phyloP scores from a whole-genome alignment of 768 basidiomycete species.

The Phylloporus rhodoxanthus region DNA sequence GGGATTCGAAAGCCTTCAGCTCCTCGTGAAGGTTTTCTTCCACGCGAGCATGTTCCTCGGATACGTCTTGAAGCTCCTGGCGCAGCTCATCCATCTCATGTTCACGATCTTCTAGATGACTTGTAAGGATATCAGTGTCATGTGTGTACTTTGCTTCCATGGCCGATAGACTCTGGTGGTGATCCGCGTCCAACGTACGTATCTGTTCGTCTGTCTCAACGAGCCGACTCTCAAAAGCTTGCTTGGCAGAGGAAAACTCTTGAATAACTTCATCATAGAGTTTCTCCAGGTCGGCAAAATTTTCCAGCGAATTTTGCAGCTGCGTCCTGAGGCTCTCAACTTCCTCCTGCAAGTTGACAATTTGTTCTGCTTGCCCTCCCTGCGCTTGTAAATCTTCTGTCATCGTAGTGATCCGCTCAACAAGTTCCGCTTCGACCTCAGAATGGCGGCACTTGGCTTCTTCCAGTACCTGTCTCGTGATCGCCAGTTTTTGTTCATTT shows the following conservation, averaged over 20 bases:
- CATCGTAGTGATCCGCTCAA: constrained; percentile 24
- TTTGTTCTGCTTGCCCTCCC: constrained; percentile 11
- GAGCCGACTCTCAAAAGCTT: constrained; percentile 31
- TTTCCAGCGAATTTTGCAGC: constrained; percentile 18
- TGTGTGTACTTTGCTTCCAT: constrained; percentile 33
- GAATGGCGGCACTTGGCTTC: constrained; percentile 33
- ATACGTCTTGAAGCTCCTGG: constrained; percentile 36
- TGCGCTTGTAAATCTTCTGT: constrained; percentile 12
- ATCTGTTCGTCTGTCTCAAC: constrained; percentile 18
- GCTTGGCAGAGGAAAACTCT: constrained; percentile 21
- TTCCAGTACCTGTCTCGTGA: constrained; percentile 30
- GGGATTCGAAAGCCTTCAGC: constrained; percentile 22
- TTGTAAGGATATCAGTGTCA: constrained; percentile 33
- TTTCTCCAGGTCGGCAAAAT: constrained; percentile 22
- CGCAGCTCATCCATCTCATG: constrained; percentile 31
- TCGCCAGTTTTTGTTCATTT: constrained; percentile 31
- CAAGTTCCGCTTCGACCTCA: constrained; percentile 28
- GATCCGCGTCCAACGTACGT: constrained; percentile 26
- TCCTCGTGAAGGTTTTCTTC: constrained; percentile 25
- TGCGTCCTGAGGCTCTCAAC: constrained; percentile 23
- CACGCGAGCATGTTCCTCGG: constrained; percentile 30
- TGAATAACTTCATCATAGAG: constrained; percentile 21
- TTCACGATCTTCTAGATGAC: constrained; percentile 34
- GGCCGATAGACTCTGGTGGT: constrained; percentile 10
- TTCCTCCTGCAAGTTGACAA: constrained; percentile 19